Base-by-base conservation (phyloP, 2,329 filamentous ascomycete species). In the Tolypocladium pustulatum region DNA sequence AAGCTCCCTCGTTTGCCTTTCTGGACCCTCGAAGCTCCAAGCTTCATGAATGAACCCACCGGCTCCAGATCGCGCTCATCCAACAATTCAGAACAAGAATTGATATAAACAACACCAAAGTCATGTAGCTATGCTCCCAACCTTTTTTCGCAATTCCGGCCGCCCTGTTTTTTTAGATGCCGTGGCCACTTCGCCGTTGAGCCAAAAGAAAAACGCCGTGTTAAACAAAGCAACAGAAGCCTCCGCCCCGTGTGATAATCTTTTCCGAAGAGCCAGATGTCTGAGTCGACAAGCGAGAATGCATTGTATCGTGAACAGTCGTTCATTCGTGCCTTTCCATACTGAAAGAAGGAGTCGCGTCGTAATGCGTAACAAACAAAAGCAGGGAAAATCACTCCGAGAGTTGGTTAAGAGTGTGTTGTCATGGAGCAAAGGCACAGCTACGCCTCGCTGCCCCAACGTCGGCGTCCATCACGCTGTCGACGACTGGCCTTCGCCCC, bases 401-500 rank as follows among this genome's bases (percentile, higher is more conserved):
- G 25, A 20, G 30, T 13, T 20, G 46, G 9, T 4, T 2, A 49
- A n/a, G 43, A 30, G 15, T 9, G 22, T 13, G 43, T 13, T 27
- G 43, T 13, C 7, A 6, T 22, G 15, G 56, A 53, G 54, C 22
- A 30, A 41, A 32, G 13, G 13, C 5, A 30, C 15, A 38, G 22
- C 3, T 22, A 27, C n/a, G 5, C 6, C 41, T 7, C 22, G 43
- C 27, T 15, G 43, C 43, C 17, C 43, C 22, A 15, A 27, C 8
- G 46, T 20, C 46, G 46, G 27, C 25, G 20, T 32, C 20, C 13
- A 55, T 53, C 56, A 40, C 37, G 5, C 37, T 7, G 51, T 52
- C 27, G 49, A 54, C 1, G 57, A 17, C 27, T 43, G 54, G 7
- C 52, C 40, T 25, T 61, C 60, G 27, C 66, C 65, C 63, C 68